Evolutionary conservation across 805 yeast genomes (phyloP), one percentile per base, ranked within the genome.

Genomic region (Wickerhamomyces rabaulensis): DNA sequence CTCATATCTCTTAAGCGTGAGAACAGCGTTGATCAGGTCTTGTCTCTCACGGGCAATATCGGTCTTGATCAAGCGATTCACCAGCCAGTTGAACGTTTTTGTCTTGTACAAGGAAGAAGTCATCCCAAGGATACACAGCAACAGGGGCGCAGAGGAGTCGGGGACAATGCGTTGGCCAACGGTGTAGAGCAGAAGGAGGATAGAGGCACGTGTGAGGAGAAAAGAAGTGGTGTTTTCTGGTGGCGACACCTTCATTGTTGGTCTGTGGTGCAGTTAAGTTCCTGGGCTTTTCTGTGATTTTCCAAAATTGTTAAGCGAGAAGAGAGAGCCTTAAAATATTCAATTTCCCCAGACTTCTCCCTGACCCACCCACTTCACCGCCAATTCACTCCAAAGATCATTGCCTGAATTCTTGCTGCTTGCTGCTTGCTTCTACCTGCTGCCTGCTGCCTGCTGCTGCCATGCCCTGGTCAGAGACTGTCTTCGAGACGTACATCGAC

Each of bases 1-100:
- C 3, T 67, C 53, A 52, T 81, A 81, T 9, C 64, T 57, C 33
- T 72, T 65, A n/a, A 81, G 61, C 12, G 80, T 74, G n/a, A 60
- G 58, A 8, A 80, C 57, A 0, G 85, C 74, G 23, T 54, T 58
- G 1, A 68, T 52, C 12, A 73, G 22, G 3, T 60, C 62, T 23
- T 49, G 52, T 29, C 69, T 56, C 3, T 60, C 54, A 4, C 37
- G 31, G 3, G 40, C 15, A 43, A 54, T 47, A 23, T 61, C 62
- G 4, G 48, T 40, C 29, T 58, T 55, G 19, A 54, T 50, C 23
- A 61, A 42, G 38, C 41, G 53, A 9, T 52, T 49, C 8, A 63
- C 39, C 13, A 64, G 26, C 51, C 55, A 55, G 13, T 53, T 49
- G 41, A 61, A 61, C 12, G 50, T 39, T 15, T 44, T 40, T 3